These are phyloP conservation scores for Scortechinia acanthostroma DNA, from an alignment of 2,329 filamentous ascomycete species.

Conservation along the genomic window DNA sequence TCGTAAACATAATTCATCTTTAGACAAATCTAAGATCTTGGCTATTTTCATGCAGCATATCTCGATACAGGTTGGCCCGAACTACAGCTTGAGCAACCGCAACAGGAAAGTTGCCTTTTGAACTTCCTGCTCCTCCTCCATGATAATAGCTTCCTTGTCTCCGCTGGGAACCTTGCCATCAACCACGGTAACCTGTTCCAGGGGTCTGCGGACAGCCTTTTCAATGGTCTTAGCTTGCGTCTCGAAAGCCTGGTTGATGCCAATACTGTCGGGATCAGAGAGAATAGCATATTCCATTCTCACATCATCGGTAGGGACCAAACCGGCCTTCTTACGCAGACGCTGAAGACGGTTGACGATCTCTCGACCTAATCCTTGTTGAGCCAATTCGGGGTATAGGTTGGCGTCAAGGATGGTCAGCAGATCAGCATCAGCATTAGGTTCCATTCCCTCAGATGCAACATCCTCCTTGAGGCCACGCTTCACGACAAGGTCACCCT, in stretches of 20 bases:
- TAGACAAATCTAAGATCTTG: too few relatives aligned
- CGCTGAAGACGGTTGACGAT: slow-evolving; percentile 89
- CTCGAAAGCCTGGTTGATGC: slow-evolving; percentile 63
- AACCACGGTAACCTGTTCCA: slow-evolving; percentile 54
- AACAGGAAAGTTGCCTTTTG: slow-evolving; percentile 76
- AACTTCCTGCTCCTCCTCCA: slow-evolving; percentile 78
- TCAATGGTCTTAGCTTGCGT: slow-evolving; percentile 64
- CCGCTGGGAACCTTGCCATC: neutral
- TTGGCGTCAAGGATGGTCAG: slow-evolving; percentile 80
- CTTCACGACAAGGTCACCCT: slow-evolving; percentile 77
- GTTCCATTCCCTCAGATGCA: slow-evolving; percentile 69
- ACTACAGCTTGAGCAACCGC: slow-evolving; percentile 65
- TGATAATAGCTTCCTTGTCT: slow-evolving; percentile 39
- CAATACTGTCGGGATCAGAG: slow-evolving; percentile 70
- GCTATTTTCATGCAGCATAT: too few relatives aligned
- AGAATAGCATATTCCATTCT: slow-evolving; percentile 87
- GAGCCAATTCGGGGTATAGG: slow-evolving; percentile 75
- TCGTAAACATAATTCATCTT: too few relatives aligned
- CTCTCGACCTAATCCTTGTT: slow-evolving; percentile 84
- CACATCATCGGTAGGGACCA: slow-evolving; percentile 87
- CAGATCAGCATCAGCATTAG: slow-evolving; percentile 82
- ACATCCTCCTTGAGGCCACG: slow-evolving; percentile 70
- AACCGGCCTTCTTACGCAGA: slow-evolving; percentile 84
- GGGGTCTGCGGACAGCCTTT: slow-evolving; percentile 69
- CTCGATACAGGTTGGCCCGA: too few relatives aligned